Evolutionary conservation across 1,284 basidiomycete species (phyloP), one percentile per base, ranked within the genome.

Genomic region (Apiotrichum veenhuisii): DNA sequence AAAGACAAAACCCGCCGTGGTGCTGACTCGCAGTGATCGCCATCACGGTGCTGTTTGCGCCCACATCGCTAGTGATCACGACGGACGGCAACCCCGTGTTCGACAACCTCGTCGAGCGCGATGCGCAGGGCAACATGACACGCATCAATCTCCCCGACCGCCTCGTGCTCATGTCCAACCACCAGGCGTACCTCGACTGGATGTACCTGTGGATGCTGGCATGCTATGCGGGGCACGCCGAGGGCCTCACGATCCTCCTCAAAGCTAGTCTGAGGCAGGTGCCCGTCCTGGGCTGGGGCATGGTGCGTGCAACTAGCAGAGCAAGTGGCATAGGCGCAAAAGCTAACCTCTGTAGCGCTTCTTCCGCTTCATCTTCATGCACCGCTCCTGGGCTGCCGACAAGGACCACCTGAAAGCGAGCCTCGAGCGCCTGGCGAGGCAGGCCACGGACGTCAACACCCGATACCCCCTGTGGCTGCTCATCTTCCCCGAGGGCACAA

Each of bases 401-500:
- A 82, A 84, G 53, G 69, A 81, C 11, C 81, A 85, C 58, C 80
- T 95, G 17, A 69, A 73, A 0, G 43, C 46, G 4, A 68, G 74
- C 2, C 58, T 77, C 10, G 65, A 59, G 0, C 41, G 65, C 11
- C 68, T 77, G 0, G 47, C 82, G 81, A 27, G 77, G 77, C 26
- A 80, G 81, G 65, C 82, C 86, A 41, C 82, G 83, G 5, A 81
- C 78, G 49, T 75, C 87, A 45, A 86, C 83, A 46, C 47, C 15
- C 80, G 87, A 54, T 83, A 82, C 25, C 88, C 90, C 0, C 80
- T 96, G 37, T 86, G 87, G 59, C 84, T 95, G 64, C 80, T 97
- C 47, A 81, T 97, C 46, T 97, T 93, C 72, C 93, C 93, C 0
- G 93, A 97, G 75, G 93, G 93, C 17, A 96, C 93, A 0, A 84